Conservation (phyloP, 345 rosid species). For the Luvunga scandens region DNA sequence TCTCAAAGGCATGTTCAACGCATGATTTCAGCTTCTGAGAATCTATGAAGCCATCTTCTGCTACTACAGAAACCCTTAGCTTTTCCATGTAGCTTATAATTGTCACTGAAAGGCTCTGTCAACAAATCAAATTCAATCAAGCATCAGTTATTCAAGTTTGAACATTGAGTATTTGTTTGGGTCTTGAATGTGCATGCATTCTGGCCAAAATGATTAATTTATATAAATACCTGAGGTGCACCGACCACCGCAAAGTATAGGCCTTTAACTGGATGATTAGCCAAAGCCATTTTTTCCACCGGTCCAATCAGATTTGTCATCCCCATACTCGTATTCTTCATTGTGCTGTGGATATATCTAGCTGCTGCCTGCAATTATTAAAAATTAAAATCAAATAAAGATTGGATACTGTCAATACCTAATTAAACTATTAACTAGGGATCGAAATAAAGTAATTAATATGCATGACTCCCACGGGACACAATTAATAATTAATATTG, state of each 20-base stretch:
- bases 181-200: too few species aligned
- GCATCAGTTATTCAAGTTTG: background rate
- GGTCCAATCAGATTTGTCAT: conserved; percentile 39
- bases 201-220: background rate
- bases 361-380: background rate
- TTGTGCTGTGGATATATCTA: conserved; percentile 16
- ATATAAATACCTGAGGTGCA: conserved; percentile 24
- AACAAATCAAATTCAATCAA: conserved; percentile 7
- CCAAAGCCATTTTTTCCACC: conserved; percentile 28
- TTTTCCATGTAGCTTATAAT: conserved; percentile 35
- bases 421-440: too few species aligned
- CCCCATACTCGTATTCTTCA: conserved; percentile 30
- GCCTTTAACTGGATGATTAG: conserved; percentile 36
- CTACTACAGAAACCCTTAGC: conserved; percentile 25
- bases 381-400: too few species aligned
- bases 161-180: background rate
- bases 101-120: conserved; percentile 11
- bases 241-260: conserved; percentile 27
- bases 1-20: conserved; percentile 26
- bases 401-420: background rate
- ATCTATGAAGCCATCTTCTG: conserved; percentile 38
- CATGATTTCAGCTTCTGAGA: conserved; percentile 20
- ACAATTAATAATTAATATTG: background rate
- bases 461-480: conserved; percentile 3
- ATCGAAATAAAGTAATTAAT: background rate